phyloP scores from a whole-genome alignment of 2,329 filamentous ascomycete genomes.

The Hypoxylon sp. region DNA sequence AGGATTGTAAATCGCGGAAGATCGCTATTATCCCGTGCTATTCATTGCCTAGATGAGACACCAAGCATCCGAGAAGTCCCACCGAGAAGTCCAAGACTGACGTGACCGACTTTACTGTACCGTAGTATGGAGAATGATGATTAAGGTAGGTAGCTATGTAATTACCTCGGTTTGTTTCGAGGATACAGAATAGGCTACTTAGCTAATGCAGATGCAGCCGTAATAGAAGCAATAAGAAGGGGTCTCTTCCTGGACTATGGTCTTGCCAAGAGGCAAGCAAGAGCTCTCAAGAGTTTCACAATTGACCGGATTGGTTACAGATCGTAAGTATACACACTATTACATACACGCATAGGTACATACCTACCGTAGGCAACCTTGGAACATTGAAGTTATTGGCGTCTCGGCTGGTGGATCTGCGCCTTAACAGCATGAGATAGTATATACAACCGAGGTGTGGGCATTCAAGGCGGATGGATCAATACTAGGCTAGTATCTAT shows the following conservation, averaged over 20 bases:
- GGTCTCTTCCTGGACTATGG: neutral
- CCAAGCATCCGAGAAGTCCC: conserved; percentile 22
- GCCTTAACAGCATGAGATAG: conserved; percentile 14
- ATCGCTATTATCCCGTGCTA: conserved; percentile 38
- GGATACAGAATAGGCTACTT: neutral
- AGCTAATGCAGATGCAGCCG: too few species aligned
- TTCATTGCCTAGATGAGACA: conserved; percentile 43
- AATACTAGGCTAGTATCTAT: conserved; percentile 14
- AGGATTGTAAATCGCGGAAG: conserved; percentile 40
- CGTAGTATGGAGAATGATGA: neutral
- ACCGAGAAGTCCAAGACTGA: conserved; percentile 23
- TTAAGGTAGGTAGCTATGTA: too few species aligned
- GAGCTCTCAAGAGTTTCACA: neutral
- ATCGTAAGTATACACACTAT: neutral
- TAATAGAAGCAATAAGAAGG: too few species aligned
- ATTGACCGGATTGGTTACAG: neutral
- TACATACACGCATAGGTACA: too few species aligned
- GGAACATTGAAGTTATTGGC: conserved; percentile 16
- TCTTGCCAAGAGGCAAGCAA: neutral
- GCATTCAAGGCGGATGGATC: neutral
- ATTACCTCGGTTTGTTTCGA: neutral
- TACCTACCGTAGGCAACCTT: too few species aligned
- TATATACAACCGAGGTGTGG: neutral
- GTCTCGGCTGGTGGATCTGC: conserved; percentile 10
- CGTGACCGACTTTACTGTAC: conserved; percentile 22